Conservation (phyloP, 352 stramenopile species). For the Globisporangium okanoganense region DNA sequence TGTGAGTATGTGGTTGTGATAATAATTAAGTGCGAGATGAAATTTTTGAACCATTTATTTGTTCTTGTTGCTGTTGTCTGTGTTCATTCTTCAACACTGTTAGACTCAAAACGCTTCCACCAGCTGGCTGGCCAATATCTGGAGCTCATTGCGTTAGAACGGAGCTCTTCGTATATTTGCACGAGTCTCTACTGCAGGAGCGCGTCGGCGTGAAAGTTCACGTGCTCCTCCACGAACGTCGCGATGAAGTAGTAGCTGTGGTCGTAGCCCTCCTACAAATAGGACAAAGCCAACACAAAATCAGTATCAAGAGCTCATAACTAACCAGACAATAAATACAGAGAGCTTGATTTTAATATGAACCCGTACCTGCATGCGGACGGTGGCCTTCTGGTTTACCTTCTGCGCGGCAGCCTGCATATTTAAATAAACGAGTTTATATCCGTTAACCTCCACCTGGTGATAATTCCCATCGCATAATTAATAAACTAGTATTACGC, state of each 20-base stretch:
- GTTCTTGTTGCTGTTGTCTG: no score
- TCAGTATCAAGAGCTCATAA: neutral
- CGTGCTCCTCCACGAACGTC: constrained; percentile 95
- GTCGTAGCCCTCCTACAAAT: constrained; percentile 90
- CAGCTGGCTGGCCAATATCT: neutral
- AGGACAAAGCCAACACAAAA: no score
- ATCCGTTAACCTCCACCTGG: no score
- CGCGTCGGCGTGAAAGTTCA: constrained; percentile 91
- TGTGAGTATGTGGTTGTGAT: neutral
- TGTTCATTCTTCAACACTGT: neutral
- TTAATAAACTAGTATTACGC: neutral
- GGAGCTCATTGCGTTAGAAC: neutral
- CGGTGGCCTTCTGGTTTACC: constrained; percentile 75
- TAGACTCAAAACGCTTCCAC: neutral
- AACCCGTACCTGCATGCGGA: constrained; percentile 59
- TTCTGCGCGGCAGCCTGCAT: constrained; percentile 61
- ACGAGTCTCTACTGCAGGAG: constrained; percentile 47
- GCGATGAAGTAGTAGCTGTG: constrained; percentile 98
- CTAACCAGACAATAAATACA: neutral
- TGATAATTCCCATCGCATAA: no score
- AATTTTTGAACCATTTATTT: neutral
- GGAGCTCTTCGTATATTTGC: neutral
- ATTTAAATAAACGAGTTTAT: no score
- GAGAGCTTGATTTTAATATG: no score
- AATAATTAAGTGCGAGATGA: neutral